Evolutionary conservation across 2,329 filamentous ascomycete species (phyloP), one percentile per base, ranked within the genome.

Genomic region (Botryotinia globosa): DNA sequence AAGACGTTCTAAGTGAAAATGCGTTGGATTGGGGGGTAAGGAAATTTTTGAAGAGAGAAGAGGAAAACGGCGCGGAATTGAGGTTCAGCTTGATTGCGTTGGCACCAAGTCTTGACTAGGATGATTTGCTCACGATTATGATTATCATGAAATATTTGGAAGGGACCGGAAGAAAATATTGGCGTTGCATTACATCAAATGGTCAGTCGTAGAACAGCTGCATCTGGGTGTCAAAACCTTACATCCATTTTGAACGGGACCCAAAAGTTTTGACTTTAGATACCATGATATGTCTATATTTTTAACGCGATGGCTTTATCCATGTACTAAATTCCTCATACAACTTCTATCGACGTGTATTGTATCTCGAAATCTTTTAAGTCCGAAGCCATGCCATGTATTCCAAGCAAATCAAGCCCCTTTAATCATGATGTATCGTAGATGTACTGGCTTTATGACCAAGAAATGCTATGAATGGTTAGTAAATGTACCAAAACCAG

Each of bases 1-100:
- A 94, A 81, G 92, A 95, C 82, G 89, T 93, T 61, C 81, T 94
- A 77, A 93, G 92, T 80, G 87, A 92, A 72, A 90, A 88, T 82
- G 95, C 93, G 16, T 83, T 98, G 79, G 85, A 90, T 56, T 82
- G 94, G 78, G 94, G 94, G 6, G 75, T 77, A 16, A 75, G 77
- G 51, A 76, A 3, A 86, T 90, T 80, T 68, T 61, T 80, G 59
- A 76, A 76, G 71, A 74, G 78, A 62, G 78, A 80, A 65, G 77
- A 72, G 29, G 76, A 77, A 44, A 62, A 68, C 58, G 76, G 75
- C 6, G 78, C 76, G 18, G 79, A 80, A 56, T 48, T 80, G 73
- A 76, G 79, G 48, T 80, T 80, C 65, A 80, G 79, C 70, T 68
- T 80, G 73, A 77, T 80, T 42, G 74, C 77, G 4, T 71, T 80